Conservation (phyloP, 805 yeast genomes). For the Zygosaccharomyces rouxii region DNA sequence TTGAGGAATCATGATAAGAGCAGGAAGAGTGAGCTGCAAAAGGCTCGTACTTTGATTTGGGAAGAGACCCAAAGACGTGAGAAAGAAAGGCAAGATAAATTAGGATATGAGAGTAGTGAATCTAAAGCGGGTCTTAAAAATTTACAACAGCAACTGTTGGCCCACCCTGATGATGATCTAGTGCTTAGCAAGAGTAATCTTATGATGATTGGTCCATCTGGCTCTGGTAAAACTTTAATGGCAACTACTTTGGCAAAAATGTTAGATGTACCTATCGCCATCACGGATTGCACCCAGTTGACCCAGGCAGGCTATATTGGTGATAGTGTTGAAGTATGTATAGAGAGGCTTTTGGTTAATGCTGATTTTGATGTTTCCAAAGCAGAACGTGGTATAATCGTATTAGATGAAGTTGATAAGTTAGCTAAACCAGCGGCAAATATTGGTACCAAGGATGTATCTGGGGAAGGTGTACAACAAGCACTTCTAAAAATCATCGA, state of each 20-base stretch:
- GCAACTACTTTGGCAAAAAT: conserved; percentile 51
- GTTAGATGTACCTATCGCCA: conserved; percentile 52
- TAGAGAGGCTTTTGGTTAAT: conserved; percentile 47
- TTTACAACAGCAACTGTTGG: conserved; percentile 30
- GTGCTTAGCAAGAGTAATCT: conserved; percentile 54
- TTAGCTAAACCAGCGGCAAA: conserved; percentile 46
- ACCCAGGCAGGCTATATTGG: conserved; percentile 67
- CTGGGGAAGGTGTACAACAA: conserved; percentile 66
- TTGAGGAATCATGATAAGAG: conserved; percentile 44
- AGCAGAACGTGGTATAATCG: conserved; percentile 55
- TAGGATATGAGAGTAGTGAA: conserved; percentile 28
- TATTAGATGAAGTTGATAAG: conserved; percentile 57
- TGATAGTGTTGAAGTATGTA: conserved; percentile 56
- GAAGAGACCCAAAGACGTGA: conserved; percentile 29
- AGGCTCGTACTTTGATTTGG: conserved; percentile 27
- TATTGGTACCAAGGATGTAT: conserved; percentile 51
- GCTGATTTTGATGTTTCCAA: conserved; percentile 49
- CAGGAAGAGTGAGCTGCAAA: conserved; percentile 29
- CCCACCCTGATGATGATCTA: conserved; percentile 37
- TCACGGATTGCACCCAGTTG: conserved; percentile 57
- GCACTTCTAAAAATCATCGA: conserved; percentile 53
- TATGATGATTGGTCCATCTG: conserved; percentile 55
- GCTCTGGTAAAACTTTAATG: conserved; percentile 56
- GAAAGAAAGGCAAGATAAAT: conserved; percentile 23
- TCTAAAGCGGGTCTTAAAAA: conserved; percentile 30